Evolutionary conservation across 2,329 filamentous ascomycete genomes (phyloP).

Genomic region (Neofusicoccum parvum): DNA sequence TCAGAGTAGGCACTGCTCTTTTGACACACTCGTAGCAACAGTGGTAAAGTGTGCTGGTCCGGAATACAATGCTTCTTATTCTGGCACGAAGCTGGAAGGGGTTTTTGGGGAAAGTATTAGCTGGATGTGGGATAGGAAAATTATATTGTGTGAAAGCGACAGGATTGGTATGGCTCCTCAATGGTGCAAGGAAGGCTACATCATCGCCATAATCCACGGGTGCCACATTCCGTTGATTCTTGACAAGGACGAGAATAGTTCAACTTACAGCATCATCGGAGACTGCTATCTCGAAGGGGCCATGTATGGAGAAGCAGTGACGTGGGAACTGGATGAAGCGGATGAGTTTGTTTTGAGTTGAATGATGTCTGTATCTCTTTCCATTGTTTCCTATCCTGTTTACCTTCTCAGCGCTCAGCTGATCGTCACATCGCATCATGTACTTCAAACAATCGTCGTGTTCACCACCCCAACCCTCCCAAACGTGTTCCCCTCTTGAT

Average conservation of each 20-base stretch:
- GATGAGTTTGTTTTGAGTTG: background rate
- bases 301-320: background rate
- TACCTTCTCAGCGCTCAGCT: too few relatives aligned
- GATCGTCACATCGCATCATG: constrained; percentile 24
- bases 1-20: too few relatives aligned
- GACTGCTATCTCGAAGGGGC: background rate
- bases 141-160: background rate
- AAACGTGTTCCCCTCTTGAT: constrained; percentile 38
- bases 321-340: background rate
- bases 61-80: too few relatives aligned
- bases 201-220: background rate
- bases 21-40: too few relatives aligned
- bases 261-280: background rate
- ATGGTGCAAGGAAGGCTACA: background rate
- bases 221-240: background rate
- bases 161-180: background rate
- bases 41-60: too few relatives aligned
- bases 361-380: background rate
- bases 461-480: constrained; percentile 35
- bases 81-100: too few relatives aligned
- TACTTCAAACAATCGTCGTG: constrained; percentile 34
- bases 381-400: too few relatives aligned
- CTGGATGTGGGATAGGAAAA: background rate
- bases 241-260: background rate
- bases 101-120: background rate